Base-by-base conservation (phyloP, 208 protist species). In the Trypanosoma grayi region DNA sequence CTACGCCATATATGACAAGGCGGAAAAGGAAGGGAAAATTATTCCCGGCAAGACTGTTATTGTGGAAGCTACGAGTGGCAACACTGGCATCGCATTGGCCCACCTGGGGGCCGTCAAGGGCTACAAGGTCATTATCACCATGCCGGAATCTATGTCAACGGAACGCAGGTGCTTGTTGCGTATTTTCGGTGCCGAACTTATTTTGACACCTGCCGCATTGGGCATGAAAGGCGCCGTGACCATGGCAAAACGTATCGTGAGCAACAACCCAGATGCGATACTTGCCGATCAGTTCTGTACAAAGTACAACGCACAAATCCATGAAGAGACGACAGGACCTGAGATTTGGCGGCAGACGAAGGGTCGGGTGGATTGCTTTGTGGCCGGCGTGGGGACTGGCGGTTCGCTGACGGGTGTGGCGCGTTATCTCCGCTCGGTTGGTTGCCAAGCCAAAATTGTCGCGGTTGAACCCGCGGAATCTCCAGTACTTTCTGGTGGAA, bases 111-210 rank as follows among this genome's bases (percentile, higher is more conserved):
- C 83, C 7, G 58, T 80, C 37, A 75, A 73, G 24, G 92, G 92
- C 27, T 97, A 97, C 70, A 78, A 87, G 57, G 83, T 93, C 18
- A 93, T 94, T 62, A 85, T 97, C 48, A 85, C 78, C 14, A 97
- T 97, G 92, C 92, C 89, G 7, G 89, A 94, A 65, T 90, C 83
- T 57, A 95, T 97, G 92, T 93, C 84, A 40, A 76, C 87, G 3
- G 88, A 97, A 72, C 78, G 90, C 28, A 74, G 90, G 27, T 88
- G 82, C 47, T 66, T 94, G 34, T 75, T 96, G 52, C 74, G 75
- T 52, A 82, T 93, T 58, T 91, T 95, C 48, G 92, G 92, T 10
- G 89, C 87, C 5, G 83, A 93, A 58, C 63, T 97, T n/a, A 75
- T 94, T 43, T 75, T 97, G 27, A 97, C 92, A 22, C 92, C 92